Conservation (phyloP, 1,284 basidiomycete species). For the Heterobasidion occidentale region DNA sequence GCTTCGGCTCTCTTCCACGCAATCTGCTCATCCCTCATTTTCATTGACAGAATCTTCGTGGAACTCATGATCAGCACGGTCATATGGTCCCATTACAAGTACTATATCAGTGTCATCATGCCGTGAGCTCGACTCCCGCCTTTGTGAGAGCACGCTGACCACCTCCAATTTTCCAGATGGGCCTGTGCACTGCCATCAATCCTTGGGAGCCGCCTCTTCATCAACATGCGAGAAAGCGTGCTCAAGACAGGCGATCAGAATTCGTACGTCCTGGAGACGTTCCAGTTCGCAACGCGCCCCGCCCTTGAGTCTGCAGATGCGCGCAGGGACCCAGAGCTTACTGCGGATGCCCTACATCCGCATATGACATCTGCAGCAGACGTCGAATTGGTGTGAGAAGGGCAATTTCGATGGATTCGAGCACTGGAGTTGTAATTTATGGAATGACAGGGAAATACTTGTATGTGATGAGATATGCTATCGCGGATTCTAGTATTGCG, state of each 20-base stretch:
- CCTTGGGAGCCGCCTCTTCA: conserved; percentile 12
- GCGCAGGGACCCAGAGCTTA: too few species aligned
- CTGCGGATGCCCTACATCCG: not conserved
- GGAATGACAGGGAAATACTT: too few species aligned
- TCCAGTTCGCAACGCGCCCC: not conserved
- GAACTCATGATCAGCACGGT: conserved; percentile 16
- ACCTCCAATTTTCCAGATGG: conserved; percentile 13
- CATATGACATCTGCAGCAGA: not conserved
- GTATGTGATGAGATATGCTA: too few species aligned
- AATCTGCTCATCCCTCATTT: not conserved
- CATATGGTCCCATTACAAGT: conserved; percentile 16
- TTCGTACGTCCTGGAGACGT: conserved; percentile 1
- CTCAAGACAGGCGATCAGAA: not conserved
- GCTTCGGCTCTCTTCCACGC: not conserved
- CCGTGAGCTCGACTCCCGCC: conserved; percentile 14
- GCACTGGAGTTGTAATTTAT: too few species aligned
- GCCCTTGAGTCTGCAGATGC: not conserved
- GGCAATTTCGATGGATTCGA: too few species aligned
- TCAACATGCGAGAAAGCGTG: conserved; percentile 10
- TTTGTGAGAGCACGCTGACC: not conserved
- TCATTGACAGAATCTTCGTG: conserved; percentile 14
- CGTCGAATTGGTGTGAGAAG: too few species aligned
- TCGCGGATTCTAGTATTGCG: too few species aligned
- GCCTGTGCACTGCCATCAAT: conserved; percentile 15
- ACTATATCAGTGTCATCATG: conserved; percentile 19